These are phyloP conservation scores for Penicillium salamii DNA, from an alignment of 495 filamentous ascomycete genomes.

Conservation along the genomic window DNA sequence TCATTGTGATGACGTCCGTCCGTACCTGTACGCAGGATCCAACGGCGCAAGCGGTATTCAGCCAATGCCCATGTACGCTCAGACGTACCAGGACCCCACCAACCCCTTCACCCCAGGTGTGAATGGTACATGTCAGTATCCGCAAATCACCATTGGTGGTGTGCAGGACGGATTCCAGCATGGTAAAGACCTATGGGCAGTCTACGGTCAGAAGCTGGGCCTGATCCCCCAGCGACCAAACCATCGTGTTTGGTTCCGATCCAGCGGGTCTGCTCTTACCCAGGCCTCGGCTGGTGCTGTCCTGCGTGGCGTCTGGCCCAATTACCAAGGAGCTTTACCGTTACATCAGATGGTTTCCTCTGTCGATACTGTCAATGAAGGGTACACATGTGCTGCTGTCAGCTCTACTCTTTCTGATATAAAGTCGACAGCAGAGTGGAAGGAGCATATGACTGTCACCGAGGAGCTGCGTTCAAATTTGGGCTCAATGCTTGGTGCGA, in stretches of 20 bases:
- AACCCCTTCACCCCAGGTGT: slow-evolving; percentile 38
- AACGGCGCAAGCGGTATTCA: slow-evolving; percentile 15
- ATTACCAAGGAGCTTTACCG: slow-evolving; percentile 31
- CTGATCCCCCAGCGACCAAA: slow-evolving; percentile 29
- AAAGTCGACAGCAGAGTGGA: slow-evolving; percentile 33
- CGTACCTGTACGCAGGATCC: slow-evolving; percentile 37
- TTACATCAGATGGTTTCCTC: slow-evolving; percentile 38
- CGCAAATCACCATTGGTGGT: slow-evolving; percentile 44
- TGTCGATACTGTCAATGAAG: slow-evolving; percentile 39
- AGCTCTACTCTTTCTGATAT: slow-evolving; percentile 23
- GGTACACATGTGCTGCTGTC: slow-evolving; percentile 33
- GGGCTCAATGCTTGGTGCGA: slow-evolving; percentile 35
- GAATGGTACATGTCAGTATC: slow-evolving; percentile 43
- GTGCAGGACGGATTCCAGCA: slow-evolving; percentile 42
- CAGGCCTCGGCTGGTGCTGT: slow-evolving; percentile 41
- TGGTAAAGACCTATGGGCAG: slow-evolving; percentile 36
- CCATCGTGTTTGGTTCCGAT: slow-evolving; percentile 37
- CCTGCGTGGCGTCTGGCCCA: slow-evolving; percentile 39
- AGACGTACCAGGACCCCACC: slow-evolving; percentile 37
- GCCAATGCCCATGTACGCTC: slow-evolving; percentile 38
- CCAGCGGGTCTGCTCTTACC: slow-evolving; percentile 36
- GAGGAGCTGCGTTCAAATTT: slow-evolving; percentile 27
- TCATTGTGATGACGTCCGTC: slow-evolving; percentile 38
- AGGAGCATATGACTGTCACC: slow-evolving; percentile 36
- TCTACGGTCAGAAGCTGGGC: slow-evolving; percentile 37